Evolutionary conservation across 805 yeast genomes (phyloP).

Genomic region (Priceomyces haplophilus): DNA sequence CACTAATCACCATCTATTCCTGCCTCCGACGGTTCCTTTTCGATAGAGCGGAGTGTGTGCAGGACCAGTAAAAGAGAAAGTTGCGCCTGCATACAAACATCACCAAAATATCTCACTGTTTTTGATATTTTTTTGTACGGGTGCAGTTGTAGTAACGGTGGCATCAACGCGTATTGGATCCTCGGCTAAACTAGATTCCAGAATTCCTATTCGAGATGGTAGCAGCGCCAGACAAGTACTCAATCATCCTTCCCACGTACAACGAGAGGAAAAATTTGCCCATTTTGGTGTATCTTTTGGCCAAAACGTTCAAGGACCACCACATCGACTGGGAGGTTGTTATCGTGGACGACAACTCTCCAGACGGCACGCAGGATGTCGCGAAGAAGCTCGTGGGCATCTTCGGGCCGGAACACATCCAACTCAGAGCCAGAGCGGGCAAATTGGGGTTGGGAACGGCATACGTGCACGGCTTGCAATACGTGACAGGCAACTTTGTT

Average conservation of each 20-base stretch:
- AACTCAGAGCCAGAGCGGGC: conserved; percentile 69
- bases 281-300: conserved; percentile 64
- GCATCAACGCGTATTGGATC: too few relatives aligned
- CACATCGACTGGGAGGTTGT: conserved; percentile 70
- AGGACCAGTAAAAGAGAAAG: too few relatives aligned
- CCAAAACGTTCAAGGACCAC: conserved; percentile 59
- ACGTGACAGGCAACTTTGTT: conserved; percentile 68
- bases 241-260: conserved; percentile 74
- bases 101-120: too few relatives aligned
- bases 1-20: too few relatives aligned
- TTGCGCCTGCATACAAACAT: too few relatives aligned
- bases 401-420: conserved; percentile 59
- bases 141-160: too few relatives aligned
- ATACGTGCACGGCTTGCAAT: conserved; percentile 72
- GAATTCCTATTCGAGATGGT: conserved; percentile 1
- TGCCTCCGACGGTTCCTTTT: too few relatives aligned
- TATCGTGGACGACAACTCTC: conserved; percentile 76
- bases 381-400: conserved; percentile 57
- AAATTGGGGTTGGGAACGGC: conserved; percentile 81
- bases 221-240: conserved; percentile 46
- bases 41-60: too few relatives aligned
- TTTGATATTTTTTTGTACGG: too few relatives aligned
- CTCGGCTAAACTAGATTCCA: not conserved
- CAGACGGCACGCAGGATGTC: conserved; percentile 77
- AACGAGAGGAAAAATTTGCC: conserved; percentile 67